Conservation (phyloP, 768 basidiomycete genomes). For the Xerocomus brunneocitrinus region DNA sequence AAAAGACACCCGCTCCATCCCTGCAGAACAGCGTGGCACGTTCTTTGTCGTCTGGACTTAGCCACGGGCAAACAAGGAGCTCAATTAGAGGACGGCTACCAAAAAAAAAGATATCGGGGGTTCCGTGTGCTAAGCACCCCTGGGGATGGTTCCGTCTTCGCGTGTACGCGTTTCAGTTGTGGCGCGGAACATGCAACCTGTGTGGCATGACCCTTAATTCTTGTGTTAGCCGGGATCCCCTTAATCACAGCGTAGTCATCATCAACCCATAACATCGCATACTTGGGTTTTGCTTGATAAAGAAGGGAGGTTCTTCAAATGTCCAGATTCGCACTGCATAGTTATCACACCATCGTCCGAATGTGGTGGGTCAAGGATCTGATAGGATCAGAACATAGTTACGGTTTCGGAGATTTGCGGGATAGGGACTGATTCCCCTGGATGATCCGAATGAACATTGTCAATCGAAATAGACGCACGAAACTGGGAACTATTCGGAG, state of each 20-base stretch:
- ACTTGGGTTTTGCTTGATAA: too few relatives aligned
- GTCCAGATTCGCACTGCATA: too few relatives aligned
- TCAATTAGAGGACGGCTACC: background rate
- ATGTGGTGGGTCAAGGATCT: background rate
- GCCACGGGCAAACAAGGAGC: background rate
- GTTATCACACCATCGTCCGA: background rate
- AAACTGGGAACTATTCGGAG: background rate
- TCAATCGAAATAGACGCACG: background rate
- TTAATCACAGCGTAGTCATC: background rate
- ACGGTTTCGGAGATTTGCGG: background rate
- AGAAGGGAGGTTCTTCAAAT: too few relatives aligned
- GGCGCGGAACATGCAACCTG: too few relatives aligned
- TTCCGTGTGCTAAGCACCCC: too few relatives aligned
- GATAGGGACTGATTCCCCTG: too few relatives aligned
- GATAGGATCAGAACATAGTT: background rate
- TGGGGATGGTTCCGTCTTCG: too few relatives aligned
- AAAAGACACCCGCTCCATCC: background rate
- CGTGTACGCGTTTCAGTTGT: too few relatives aligned
- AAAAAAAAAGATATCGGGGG: background rate
- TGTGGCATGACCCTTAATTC: background rate
- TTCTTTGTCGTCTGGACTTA: background rate
- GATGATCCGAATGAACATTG: background rate
- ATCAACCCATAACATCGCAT: background rate
- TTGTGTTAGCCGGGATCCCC: background rate
- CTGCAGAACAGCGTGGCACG: background rate